Base-by-base conservation (phyloP, 1,139 yeast genomes). In the Lodderomyces theae region DNA sequence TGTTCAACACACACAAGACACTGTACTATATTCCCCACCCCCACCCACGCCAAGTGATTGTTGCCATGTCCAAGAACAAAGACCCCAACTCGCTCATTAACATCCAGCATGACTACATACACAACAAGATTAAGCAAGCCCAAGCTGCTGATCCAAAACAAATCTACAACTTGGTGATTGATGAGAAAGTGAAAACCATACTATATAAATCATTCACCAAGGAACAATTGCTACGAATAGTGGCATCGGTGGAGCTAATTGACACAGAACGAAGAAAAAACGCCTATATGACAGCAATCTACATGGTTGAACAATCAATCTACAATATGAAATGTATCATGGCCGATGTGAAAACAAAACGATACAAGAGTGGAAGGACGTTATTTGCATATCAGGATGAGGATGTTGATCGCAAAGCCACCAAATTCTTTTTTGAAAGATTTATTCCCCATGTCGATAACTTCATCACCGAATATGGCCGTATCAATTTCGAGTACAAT, bases 321-420 rank as follows among this genome's bases (percentile, higher is more conserved):
- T 70, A 62, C 50, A 69, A 69, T 45, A 51, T 70, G 49, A 66
- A 66, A 42, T 71, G 77, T 47, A 64, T 72, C 22, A 52, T 64
- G 34, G 72, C 73, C 11, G 77, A 72, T 50, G 67, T 69, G 13
- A 62, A 64, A 30, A 58, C 69, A 15, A 51, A 53, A 10, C 53
- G 74, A 34, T 72, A 70, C 52, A 64, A 64, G 44, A 56, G 51
- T 35, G 77, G 74, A 9, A 61, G 64, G 46, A 70, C 67, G 3
- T 53, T 72, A 34, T 69, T 72, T 42, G 47, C 66, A 24, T 72
- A 74, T 1, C 38, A 36, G 18, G 45, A 39, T 24, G 48, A 61
- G 17, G 47, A 25, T n/a, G 31, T 54, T 42, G 67, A 61, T 37
- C 50, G 51, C 29, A 56, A 54, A 31, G 53, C 56, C 6, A 46